A percentile compares a stretch with the other conserved stretches of the same genome.
Evolutionary conservation across 306 rosid species (phyloP).

Genomic region (Quercus parvula): DNA sequence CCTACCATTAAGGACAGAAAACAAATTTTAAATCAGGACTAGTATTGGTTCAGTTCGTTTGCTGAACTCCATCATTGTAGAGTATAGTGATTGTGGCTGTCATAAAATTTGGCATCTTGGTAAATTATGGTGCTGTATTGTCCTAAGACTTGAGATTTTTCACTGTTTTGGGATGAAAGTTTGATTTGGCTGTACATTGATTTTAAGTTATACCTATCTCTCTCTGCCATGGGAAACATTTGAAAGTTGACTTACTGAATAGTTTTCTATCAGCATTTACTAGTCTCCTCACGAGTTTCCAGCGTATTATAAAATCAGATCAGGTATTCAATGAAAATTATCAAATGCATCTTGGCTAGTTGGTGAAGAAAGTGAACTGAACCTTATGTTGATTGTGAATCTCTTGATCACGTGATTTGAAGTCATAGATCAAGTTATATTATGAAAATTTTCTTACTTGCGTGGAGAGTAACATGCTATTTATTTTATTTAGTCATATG

Average conservation of each 20-base stretch:
- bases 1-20: neutral
- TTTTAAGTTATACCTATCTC: neutral
- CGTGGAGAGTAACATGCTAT: no score
- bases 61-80: neutral
- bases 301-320: no score
- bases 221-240: neutral
- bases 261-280: no score
- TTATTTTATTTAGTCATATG: no score
- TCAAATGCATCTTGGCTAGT: neutral
- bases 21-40: neutral
- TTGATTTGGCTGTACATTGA: neutral
- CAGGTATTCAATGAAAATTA: neutral
- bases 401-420: no score
- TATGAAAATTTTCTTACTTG: no score
- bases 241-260: neutral
- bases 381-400: neutral
- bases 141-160: neutral
- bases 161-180: neutral
- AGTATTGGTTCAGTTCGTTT: neutral
- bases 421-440: no score
- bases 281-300: neutral
- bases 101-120: conserved; percentile 6
- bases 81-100: neutral
- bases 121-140: neutral
- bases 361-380: neutral